Percentiles rank a stretch among this genome's conserved stretches.
These are phyloP conservation scores for Conringia planisiliqua DNA, from an alignment of 345 rosid species.

Conservation along the genomic window DNA sequence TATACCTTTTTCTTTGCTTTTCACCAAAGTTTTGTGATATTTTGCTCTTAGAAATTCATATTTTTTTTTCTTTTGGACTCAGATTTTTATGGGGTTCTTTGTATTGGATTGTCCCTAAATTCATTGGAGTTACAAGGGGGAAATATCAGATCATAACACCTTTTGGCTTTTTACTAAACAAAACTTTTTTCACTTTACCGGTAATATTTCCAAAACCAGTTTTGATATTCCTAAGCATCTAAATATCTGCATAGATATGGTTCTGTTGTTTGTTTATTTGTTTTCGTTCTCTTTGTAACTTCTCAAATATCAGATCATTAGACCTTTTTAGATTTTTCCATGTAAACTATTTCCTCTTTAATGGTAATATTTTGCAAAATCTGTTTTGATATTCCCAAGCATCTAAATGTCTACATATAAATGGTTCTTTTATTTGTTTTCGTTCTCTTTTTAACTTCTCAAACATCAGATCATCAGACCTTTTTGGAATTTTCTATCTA, in stretches of 20 bases:
- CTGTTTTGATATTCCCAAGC: background rate
- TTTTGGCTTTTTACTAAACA: background rate
- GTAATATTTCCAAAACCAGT: slow-evolving; percentile 6
- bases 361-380: slow-evolving; percentile 8
- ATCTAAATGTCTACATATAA: slow-evolving; percentile 8
- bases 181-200: background rate
- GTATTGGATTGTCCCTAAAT: background rate
- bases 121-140: background rate
- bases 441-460: background rate
- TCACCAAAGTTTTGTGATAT: background rate
- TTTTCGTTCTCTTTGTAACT: background rate
- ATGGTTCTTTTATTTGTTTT: slow-evolving; percentile 19
- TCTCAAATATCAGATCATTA: background rate
- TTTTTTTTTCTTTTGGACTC: background rate
- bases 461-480: background rate
- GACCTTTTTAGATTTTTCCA: background rate
- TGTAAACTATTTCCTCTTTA: slow-evolving; percentile 9
- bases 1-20: background rate
- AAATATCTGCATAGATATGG: slow-evolving; percentile 20
- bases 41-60: background rate
- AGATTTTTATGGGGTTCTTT: background rate
- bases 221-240: background rate
- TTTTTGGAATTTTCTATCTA: background rate
- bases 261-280: slow-evolving; percentile 12
- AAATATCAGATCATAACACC: background rate